Percentiles rank a stretch among this genome's conserved stretches.
phyloP scores from a whole-genome alignment of 331 rosid genomes.

The Acacia concinna region DNA sequence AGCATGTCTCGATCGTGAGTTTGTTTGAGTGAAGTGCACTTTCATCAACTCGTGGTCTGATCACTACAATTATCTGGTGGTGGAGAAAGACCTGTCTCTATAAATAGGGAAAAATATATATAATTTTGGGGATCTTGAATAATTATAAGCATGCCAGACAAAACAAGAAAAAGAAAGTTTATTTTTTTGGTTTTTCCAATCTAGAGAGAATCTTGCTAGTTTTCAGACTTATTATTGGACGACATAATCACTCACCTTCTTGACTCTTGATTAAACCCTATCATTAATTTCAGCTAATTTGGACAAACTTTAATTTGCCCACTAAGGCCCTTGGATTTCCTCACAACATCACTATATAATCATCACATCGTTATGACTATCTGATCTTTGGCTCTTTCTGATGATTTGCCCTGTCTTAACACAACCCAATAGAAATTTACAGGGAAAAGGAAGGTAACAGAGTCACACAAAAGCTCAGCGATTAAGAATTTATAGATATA shows the following conservation, averaged over 20 bases:
- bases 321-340: slow-evolving; percentile 4
- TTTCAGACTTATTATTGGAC: slow-evolving; percentile 33
- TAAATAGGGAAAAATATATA: background rate
- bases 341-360: background rate
- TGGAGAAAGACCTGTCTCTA: slow-evolving; percentile 42
- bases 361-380: background rate
- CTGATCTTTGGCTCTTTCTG: background rate
- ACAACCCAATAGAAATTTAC: background rate
- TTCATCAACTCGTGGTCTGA: slow-evolving; percentile 35
- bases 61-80: slow-evolving; percentile 27
- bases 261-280: background rate
- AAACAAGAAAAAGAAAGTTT: background rate
- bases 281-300: background rate
- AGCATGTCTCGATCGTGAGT: slow-evolving; percentile 54
- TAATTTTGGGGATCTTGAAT: background rate
- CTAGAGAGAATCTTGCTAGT: slow-evolving; percentile 15
- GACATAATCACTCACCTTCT: slow-evolving; percentile 28
- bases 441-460: background rate
- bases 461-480: background rate
- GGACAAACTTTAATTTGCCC: background rate
- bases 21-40: slow-evolving; percentile 94
- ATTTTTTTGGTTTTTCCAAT: background rate
- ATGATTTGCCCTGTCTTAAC: background rate
- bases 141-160: slow-evolving; percentile 31
- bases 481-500: background rate